These are phyloP conservation scores for Astrothelium subdiscretum DNA, from an alignment of 495 filamentous ascomycete genomes.

Conservation along the genomic window DNA sequence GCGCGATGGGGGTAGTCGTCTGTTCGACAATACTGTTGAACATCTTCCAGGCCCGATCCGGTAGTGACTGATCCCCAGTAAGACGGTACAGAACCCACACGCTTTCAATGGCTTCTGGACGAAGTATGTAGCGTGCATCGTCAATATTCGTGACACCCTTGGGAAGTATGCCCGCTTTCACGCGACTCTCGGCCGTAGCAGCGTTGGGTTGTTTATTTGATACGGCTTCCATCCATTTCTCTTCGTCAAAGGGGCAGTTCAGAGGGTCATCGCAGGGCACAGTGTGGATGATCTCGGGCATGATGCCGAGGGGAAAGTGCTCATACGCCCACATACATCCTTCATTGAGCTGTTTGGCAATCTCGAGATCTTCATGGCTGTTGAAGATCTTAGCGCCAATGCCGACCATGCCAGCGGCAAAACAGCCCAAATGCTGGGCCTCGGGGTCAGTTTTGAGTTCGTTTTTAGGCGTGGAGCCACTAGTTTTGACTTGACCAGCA, in stretches of 20 bases:
- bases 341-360: conserved; percentile 21
- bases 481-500: neutral
- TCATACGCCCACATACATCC: conserved; percentile 27
- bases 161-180: conserved; percentile 33
- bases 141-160: conserved; percentile 52
- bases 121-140: conserved; percentile 58
- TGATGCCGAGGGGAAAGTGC: conserved; percentile 30
- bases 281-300: conserved; percentile 34
- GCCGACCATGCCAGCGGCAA: neutral
- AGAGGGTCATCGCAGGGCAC: conserved; percentile 23
- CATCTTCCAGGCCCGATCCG: conserved; percentile 87
- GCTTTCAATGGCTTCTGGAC: conserved; percentile 87
- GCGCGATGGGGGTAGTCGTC: conserved; percentile 66
- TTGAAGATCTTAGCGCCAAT: conserved; percentile 20
- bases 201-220: conserved; percentile 5
- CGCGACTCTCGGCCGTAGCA: neutral
- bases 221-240: conserved; percentile 28
- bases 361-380: conserved; percentile 15
- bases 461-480: neutral
- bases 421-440: conserved; percentile 3
- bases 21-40: conserved; percentile 59
- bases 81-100: conserved; percentile 94
- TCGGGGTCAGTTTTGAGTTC: neutral
- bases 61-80: conserved; percentile 69
- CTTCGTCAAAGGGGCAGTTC: conserved; percentile 32